phyloP scores from a whole-genome alignment of 805 yeast species.

The Metschnikowia peoriensis region DNA sequence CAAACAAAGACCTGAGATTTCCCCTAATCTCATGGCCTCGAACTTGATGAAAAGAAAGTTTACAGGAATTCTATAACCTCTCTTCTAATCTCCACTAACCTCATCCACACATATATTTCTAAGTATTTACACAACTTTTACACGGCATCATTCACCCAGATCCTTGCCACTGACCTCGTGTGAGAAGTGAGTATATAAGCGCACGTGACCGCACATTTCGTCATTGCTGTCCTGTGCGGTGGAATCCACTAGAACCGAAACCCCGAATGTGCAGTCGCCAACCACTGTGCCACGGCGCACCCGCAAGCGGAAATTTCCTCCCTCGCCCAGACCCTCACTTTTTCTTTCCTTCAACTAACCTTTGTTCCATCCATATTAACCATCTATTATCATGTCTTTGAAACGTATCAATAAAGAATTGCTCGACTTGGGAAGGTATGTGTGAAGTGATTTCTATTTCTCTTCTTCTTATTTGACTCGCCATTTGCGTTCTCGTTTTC shows the following conservation, averaged over 20 bases:
- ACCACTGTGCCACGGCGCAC: conserved; percentile 14
- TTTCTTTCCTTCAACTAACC: conserved; percentile 9
- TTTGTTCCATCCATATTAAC: conserved; percentile 6
- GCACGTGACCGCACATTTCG: conserved; percentile 7
- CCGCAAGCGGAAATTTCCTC: conserved; percentile 20
- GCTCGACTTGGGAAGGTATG: conserved; percentile 90
- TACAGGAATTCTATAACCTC: no score
- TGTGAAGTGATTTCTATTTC: conserved; percentile 23
- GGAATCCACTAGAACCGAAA: conserved; percentile 17
- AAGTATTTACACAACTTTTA: no score
- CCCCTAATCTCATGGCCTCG: no score
- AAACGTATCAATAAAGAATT: conserved; percentile 96
- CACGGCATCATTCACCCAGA: no score
- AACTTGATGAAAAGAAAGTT: no score
- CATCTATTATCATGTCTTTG: conserved; percentile 61
- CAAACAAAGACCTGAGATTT: no score
- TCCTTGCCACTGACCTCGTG: background rate
- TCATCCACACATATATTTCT: no score
- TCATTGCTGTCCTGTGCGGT: conserved; percentile 16
- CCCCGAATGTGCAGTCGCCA: conserved; percentile 15
- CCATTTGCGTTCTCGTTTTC: background rate
- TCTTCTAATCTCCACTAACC: no score
- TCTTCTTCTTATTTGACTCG: background rate
- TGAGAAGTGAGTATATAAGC: background rate
- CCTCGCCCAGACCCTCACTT: conserved; percentile 14